Base-by-base conservation (phyloP, 345 rosid species). In the Salix purpurea region DNA sequence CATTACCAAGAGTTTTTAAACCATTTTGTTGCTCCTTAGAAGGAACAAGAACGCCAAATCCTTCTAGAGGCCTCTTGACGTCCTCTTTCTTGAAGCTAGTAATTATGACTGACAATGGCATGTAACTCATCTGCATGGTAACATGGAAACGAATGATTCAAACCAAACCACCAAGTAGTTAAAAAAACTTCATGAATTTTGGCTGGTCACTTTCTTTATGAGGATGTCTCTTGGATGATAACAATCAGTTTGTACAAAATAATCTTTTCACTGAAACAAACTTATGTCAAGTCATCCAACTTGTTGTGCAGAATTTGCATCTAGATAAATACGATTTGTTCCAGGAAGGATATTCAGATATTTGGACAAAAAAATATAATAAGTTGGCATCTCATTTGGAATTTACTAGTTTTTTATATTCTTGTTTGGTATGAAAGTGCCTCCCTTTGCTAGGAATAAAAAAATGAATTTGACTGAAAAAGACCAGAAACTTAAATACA, bases 21-120 rank as follows among this genome's bases (percentile, higher is more conserved):
- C 99, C 99, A 83, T 89, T 89, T 50, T 88, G 79, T 80, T 90
- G 93, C 85, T 95, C 99, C 80, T 79, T 90, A 18, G 99, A 88
- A 54, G 97, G 97, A 83, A 95, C 81, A 72, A 95, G 96, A 85
- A 95, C 93, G 75, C 99, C 99, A 84, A 95, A 95, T 66, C 99
- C 97, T 89, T 90, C 91, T 12, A 92, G 92, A 36, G 99, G 97
- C 67, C 83, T 88, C 85, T 90, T 91, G 84, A 95, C 94, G 69
- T 88, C 90, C 85, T 95, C 91, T 85, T 92, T 94, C 83, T 85
- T 85, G 81, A 95, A 95, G 78, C 96, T 82, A 16, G 97, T 95
- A 81, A 91, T 88, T 50, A 95, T 77, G 78, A 95, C 90, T 32
- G 97, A 95, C 39, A 95, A 81, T 40, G 97, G 97, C 94, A 91